A percentile compares a stretch with the other conserved stretches of the same genome.
These are phyloP conservation scores for Calonectria montana DNA, from an alignment of 2,329 filamentous ascomycete genomes.

Conservation along the genomic window DNA sequence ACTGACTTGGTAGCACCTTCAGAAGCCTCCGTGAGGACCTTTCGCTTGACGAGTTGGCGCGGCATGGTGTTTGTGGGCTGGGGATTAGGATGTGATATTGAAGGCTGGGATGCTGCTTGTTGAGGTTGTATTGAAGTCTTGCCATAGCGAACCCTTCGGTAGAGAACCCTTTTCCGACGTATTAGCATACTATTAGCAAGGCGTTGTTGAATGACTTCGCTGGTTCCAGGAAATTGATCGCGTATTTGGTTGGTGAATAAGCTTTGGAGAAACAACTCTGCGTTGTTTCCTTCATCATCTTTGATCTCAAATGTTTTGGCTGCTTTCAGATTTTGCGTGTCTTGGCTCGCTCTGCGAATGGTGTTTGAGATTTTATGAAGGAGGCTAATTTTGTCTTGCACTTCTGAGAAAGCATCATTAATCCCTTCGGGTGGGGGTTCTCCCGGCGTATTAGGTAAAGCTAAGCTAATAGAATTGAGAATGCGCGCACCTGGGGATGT, in stretches of 20 bases:
- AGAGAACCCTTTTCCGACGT: constrained; percentile 23
- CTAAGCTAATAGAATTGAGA: background rate
- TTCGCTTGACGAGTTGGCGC: background rate
- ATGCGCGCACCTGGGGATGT: background rate
- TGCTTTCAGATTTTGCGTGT: constrained; percentile 13
- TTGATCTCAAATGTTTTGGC: constrained; percentile 9
- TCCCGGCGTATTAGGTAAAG: too few species aligned
- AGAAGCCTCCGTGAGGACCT: background rate
- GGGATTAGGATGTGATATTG: background rate
- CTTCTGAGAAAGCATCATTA: background rate
- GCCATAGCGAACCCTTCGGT: constrained; percentile 19
- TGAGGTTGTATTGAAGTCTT: background rate
- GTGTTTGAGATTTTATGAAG: constrained; percentile 24
- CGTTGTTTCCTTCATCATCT: constrained; percentile 27
- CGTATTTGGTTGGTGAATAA: constrained; percentile 22
- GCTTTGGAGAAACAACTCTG: background rate
- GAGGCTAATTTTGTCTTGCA: constrained; percentile 3
- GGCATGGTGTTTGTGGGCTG: background rate
- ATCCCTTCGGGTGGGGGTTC: background rate
- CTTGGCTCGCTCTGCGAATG: constrained; percentile 27
- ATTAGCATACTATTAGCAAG: constrained; percentile 25
- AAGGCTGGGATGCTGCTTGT: background rate
- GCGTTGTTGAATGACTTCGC: constrained; percentile 11
- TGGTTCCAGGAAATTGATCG: constrained; percentile 22
- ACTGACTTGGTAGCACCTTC: background rate